Conservation (phyloP, 257 asterid species). For the Perilla frutescens region DNA sequence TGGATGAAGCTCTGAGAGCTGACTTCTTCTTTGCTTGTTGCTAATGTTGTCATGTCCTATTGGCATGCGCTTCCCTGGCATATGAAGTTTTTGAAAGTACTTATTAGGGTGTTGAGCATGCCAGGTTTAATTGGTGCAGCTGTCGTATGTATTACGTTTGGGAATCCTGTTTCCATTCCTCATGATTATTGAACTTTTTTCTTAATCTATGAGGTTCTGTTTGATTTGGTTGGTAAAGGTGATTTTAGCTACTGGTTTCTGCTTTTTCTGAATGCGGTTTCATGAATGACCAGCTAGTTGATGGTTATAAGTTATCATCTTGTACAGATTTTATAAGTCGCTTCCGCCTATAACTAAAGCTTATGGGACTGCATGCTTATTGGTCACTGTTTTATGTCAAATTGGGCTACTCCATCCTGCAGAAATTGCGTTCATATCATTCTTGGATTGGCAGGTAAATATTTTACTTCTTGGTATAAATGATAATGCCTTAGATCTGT, state of each 20-base stretch:
- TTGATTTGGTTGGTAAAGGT: not conserved
- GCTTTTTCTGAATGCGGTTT: not conserved
- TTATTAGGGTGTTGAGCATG: constrained; percentile 2
- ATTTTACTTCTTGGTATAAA: constrained; percentile 26
- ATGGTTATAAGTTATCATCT: constrained; percentile 20
- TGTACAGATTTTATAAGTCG: constrained; percentile 74
- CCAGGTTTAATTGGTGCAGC: not conserved
- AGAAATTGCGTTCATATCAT: constrained; percentile 61
- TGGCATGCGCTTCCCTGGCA: not conserved
- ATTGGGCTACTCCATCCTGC: constrained; percentile 63
- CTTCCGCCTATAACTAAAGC: constrained; percentile 96
- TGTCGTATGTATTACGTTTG: not conserved
- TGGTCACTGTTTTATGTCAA: constrained; percentile 59
- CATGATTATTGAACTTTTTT: constrained; percentile 7
- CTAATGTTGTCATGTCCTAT: constrained; percentile 8
- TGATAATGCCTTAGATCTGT: constrained; percentile 1
- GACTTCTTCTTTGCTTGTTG: not conserved
- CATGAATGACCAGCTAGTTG: not conserved
- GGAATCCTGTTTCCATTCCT: not conserved
- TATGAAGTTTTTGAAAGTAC: constrained; percentile 1
- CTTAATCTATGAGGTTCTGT: not conserved
- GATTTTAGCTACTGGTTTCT: constrained; percentile 6
- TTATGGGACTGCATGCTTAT: constrained; percentile 86
- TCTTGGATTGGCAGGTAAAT: constrained; percentile 71
- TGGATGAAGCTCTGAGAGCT: constrained; percentile 15